These are phyloP conservation scores for Daedaleopsis nitida DNA, from an alignment of 768 basidiomycete species.

Conservation along the genomic window DNA sequence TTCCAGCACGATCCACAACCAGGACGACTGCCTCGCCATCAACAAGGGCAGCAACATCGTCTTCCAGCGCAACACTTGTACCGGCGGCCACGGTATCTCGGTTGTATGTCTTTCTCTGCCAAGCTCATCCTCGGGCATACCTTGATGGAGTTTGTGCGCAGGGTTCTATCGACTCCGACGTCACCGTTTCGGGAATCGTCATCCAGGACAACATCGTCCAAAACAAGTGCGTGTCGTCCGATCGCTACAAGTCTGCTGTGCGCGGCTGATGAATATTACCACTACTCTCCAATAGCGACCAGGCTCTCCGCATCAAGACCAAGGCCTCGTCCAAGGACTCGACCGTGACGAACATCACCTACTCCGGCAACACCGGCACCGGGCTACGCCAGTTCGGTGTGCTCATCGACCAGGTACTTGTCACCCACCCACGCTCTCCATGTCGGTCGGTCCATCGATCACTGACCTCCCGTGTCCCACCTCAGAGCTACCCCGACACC, in stretches of 20 bases:
- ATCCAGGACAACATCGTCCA: constrained; percentile 55
- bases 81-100: constrained; percentile 65
- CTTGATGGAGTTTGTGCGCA: constrained; percentile 20
- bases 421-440: background rate
- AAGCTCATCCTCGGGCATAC: background rate
- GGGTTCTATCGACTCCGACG: constrained; percentile 56
- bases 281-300: constrained; percentile 39
- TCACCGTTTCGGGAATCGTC: constrained; percentile 46
- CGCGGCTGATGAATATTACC: no score
- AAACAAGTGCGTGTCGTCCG: constrained; percentile 46
- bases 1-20: constrained; percentile 28
- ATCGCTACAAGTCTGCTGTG: background rate
- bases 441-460: background rate
- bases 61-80: constrained; percentile 52
- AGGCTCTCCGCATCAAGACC: constrained; percentile 67
- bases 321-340: constrained; percentile 45
- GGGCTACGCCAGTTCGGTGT: constrained; percentile 54
- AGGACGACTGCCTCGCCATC: constrained; percentile 64
- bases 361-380: constrained; percentile 54
- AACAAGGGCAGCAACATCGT: constrained; percentile 39
- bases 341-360: constrained; percentile 51
- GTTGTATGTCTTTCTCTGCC: constrained; percentile 35
- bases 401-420: constrained; percentile 56
- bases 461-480: background rate
- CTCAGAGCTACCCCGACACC: constrained; percentile 56